Conservation (phyloP, 169 alveolate species). For the Plasmodium adleri region DNA sequence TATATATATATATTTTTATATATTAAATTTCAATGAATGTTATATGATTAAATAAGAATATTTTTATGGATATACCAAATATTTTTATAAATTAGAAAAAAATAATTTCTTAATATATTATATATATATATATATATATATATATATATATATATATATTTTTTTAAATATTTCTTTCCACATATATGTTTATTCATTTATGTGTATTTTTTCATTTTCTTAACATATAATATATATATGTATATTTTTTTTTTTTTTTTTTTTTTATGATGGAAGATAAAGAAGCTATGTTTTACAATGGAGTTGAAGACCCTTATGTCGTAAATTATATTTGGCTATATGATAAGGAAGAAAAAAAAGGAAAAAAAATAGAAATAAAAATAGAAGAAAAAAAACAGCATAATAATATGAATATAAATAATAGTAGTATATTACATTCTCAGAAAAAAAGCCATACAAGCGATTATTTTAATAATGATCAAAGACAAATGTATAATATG, state of each 20-base stretch:
- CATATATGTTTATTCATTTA: too few relatives aligned
- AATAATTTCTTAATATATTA: too few relatives aligned
- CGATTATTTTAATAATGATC: neutral
- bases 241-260: neutral
- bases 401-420: neutral
- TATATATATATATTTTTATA: too few relatives aligned
- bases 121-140: too few relatives aligned
- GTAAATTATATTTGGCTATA: conserved; percentile 62
- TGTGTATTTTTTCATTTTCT: too few relatives aligned
- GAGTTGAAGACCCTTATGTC: conserved; percentile 62
- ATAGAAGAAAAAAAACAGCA: neutral
- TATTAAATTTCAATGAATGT: too few relatives aligned
- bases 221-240: too few relatives aligned
- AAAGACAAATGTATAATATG: neutral
- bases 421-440: neutral
- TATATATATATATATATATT: too few relatives aligned
- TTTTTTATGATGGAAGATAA: conserved; percentile 24
- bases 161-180: too few relatives aligned
- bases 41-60: too few relatives aligned
- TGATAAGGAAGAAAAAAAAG: conserved; percentile 3
- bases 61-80: too few relatives aligned
- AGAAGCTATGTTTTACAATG: conserved; percentile 46
- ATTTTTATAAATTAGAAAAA: too few relatives aligned
- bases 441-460: neutral
- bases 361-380: neutral